Conservation (phyloP, 106 monocot genomes). For the Acanthochlamys bracteata region DNA sequence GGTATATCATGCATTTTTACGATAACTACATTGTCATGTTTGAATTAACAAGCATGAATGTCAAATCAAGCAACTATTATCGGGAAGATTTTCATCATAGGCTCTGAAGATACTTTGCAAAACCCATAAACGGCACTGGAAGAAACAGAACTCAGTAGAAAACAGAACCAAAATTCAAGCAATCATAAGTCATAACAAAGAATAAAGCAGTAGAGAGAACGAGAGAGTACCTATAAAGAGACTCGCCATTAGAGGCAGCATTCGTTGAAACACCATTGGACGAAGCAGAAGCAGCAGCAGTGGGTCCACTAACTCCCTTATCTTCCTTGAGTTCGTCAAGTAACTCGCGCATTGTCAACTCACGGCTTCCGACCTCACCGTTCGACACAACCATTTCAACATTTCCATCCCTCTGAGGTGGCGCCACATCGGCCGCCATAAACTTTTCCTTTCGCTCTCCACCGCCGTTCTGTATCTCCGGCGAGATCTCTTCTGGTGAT, state of each 20-base stretch:
- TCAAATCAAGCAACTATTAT: too few species aligned
- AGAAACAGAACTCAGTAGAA: too few species aligned
- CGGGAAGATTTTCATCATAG: too few species aligned
- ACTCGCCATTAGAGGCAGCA: not conserved
- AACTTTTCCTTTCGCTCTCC: not conserved
- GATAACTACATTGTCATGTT: too few species aligned
- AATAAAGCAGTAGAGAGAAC: not conserved
- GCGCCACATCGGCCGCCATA: not conserved
- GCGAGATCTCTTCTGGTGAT: not conserved
- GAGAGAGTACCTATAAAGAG: slow-evolving; percentile 18
- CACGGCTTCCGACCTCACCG: slow-evolving; percentile 14
- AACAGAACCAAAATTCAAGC: too few species aligned
- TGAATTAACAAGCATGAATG: too few species aligned
- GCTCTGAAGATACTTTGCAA: too few species aligned
- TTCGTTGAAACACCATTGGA: slow-evolving; percentile 4
- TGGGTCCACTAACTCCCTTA: slow-evolving; percentile 16
- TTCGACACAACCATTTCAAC: not conserved
- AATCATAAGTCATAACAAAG: not conserved
- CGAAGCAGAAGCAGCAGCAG: not conserved
- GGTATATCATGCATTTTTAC: too few species aligned
- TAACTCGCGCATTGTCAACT: slow-evolving; percentile 77
- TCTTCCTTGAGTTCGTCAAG: slow-evolving; percentile 62
- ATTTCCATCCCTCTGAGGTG: not conserved
- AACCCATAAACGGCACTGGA: too few species aligned
- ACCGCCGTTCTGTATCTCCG: not conserved